These are phyloP conservation scores for Micromonas commoda DNA, from an alignment of 139 green algal genomes.

Conservation along the genomic window DNA sequence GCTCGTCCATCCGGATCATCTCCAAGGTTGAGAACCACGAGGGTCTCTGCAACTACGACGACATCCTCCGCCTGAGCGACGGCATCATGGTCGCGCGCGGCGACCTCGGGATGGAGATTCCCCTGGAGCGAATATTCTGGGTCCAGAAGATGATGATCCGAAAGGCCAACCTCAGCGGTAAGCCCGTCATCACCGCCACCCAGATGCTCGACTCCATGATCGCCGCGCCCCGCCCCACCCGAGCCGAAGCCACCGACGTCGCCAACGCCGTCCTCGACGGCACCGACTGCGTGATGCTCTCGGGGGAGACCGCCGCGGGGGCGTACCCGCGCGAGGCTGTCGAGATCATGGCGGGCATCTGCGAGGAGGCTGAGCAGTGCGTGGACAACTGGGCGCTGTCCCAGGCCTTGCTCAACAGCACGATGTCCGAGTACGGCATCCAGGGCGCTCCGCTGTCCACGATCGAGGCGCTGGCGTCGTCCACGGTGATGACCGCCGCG, in stretches of 20 bases:
- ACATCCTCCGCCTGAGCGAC: constrained; percentile 69
- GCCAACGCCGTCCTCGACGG: constrained; percentile 46
- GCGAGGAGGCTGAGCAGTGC: constrained; percentile 13
- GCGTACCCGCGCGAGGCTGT: constrained; percentile 81
- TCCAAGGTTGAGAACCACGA: constrained; percentile 84
- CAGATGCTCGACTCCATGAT: constrained; percentile 59
- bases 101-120: constrained; percentile 38
- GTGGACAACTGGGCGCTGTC: constrained; percentile 16
- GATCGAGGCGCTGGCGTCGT: constrained; percentile 26
- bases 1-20: constrained; percentile 82
- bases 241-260: constrained; percentile 43
- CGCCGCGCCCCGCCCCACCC: constrained; percentile 80
- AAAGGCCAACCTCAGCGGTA: constrained; percentile 84
- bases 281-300: constrained; percentile 88
- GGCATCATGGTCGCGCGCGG: constrained; percentile 34
- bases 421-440: not conserved
- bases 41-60: constrained; percentile 90
- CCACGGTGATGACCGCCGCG: constrained; percentile 7
- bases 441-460: constrained; percentile 5
- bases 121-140: constrained; percentile 27
- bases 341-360: constrained; percentile 37
- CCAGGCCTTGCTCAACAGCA: constrained; percentile 1
- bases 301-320: constrained; percentile 87
- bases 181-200: constrained; percentile 95
- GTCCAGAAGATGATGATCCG: constrained; percentile 81